Conservation (phyloP, 768 basidiomycete species). For the Hygrophorus pudorinus region DNA sequence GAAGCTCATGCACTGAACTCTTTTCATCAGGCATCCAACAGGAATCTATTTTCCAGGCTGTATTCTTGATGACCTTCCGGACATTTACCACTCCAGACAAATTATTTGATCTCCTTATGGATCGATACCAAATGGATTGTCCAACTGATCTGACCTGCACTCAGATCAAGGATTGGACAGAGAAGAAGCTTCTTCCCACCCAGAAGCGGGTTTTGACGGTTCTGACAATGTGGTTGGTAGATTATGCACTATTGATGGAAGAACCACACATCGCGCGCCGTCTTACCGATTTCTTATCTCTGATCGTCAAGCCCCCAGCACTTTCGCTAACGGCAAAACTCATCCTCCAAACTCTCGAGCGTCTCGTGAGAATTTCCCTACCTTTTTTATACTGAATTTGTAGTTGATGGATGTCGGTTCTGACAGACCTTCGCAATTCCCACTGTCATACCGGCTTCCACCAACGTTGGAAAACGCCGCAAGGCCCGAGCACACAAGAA, state of each 20-base stretch:
- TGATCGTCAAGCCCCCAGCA: conserved; percentile 28
- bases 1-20: background rate
- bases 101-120: conserved; percentile 59
- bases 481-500: conserved; percentile 43
- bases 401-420: conserved; percentile 2
- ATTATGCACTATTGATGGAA: conserved; percentile 51
- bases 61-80: conserved; percentile 79
- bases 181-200: conserved; percentile 48
- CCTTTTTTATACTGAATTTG: conserved; percentile 1
- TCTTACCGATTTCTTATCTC: conserved; percentile 44
- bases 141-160: conserved; percentile 38
- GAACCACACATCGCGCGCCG: conserved; percentile 51
- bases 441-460: conserved; percentile 11
- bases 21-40: conserved; percentile 17
- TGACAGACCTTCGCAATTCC: conserved; percentile 33
- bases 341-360: conserved; percentile 43
- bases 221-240: conserved; percentile 52
- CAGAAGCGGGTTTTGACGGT: conserved; percentile 51
- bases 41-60: conserved; percentile 33
- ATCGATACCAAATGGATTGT: conserved; percentile 46
- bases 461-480: conserved; percentile 26
- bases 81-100: conserved; percentile 65
- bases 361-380: conserved; percentile 33
- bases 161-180: conserved; percentile 58
- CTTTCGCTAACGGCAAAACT: conserved; percentile 36